phyloP scores from a whole-genome alignment of 129 eudicot genomes.

The Centaurea solstitialis region DNA sequence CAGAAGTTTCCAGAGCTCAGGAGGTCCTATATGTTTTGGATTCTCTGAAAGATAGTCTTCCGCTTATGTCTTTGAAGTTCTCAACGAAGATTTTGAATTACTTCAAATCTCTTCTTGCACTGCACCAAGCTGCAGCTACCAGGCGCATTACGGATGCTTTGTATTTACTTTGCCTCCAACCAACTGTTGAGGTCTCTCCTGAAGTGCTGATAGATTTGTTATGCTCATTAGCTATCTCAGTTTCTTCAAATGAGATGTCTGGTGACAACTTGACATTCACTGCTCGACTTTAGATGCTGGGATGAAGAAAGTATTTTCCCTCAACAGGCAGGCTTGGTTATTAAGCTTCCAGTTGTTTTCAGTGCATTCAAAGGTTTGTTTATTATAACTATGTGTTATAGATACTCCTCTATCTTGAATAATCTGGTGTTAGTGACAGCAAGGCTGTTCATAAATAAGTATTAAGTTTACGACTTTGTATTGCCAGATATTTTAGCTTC shows the following conservation, averaged over 20 bases:
- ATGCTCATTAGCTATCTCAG: slow-evolving; percentile 60
- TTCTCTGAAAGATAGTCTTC: slow-evolving; percentile 71
- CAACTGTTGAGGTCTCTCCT: slow-evolving; percentile 61
- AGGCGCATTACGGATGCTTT: slow-evolving; percentile 76
- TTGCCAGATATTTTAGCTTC: slow-evolving; percentile 80
- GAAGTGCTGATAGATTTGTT: slow-evolving; percentile 73
- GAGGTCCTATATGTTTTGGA: slow-evolving; percentile 79
- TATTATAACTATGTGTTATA: neutral
- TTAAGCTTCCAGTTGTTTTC: slow-evolving; percentile 85
- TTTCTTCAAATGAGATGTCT: slow-evolving; percentile 67
- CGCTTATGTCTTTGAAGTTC: slow-evolving; percentile 66
- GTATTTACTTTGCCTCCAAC: slow-evolving; percentile 60
- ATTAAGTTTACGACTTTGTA: slow-evolving; percentile 6
- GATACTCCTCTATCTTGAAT: neutral
- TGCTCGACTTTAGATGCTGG: slow-evolving; percentile 85
- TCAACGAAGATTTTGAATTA: slow-evolving; percentile 65
- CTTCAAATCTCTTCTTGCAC: slow-evolving; percentile 69
- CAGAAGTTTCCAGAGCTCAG: slow-evolving; percentile 80
- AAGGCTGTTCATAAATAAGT: neutral
- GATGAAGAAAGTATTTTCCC: slow-evolving; percentile 61
- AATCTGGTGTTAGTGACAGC: neutral
- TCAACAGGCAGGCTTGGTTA: slow-evolving; percentile 74
- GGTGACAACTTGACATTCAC: slow-evolving; percentile 90
- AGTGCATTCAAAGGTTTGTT: slow-evolving; percentile 70
- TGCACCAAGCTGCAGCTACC: slow-evolving; percentile 68